phyloP scores from a whole-genome alignment of 305 asterid genomes.

The Fraxinus xanthoxyloides region DNA sequence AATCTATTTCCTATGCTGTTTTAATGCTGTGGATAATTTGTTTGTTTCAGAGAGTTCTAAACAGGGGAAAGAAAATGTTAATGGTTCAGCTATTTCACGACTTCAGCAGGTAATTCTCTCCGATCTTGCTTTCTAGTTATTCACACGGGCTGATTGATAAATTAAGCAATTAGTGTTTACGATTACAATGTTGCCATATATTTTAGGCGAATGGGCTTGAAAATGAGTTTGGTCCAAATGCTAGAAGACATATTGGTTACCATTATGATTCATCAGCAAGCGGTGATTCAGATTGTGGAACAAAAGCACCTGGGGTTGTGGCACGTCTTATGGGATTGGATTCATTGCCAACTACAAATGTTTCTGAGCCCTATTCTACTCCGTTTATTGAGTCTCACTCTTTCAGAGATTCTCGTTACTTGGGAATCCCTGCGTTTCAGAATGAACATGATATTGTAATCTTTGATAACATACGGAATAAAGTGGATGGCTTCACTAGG shows the following conservation, averaged over 20 bases:
- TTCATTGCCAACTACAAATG: slow-evolving; percentile 67
- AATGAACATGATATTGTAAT: slow-evolving; percentile 76
- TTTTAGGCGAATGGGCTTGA: slow-evolving; percentile 50
- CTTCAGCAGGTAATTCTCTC: slow-evolving; percentile 58
- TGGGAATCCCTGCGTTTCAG: slow-evolving; percentile 40
- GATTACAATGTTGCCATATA: slow-evolving; percentile 6
- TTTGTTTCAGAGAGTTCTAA: slow-evolving; percentile 56
- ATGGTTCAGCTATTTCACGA: slow-evolving; percentile 42
- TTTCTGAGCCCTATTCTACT: slow-evolving; percentile 42
- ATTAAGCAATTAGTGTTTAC: slow-evolving; percentile 9
- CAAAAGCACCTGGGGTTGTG: slow-evolving; percentile 89
- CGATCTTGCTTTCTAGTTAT: slow-evolving; percentile 9
- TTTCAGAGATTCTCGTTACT: slow-evolving; percentile 59
- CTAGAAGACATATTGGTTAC: slow-evolving; percentile 39
- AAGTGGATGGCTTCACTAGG: slow-evolving; percentile 68
- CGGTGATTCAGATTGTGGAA: slow-evolving; percentile 56
- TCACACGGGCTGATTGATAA: slow-evolving; percentile 9
- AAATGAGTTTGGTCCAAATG: slow-evolving; percentile 41
- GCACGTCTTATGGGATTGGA: slow-evolving; percentile 99
- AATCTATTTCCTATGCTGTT: background rate
- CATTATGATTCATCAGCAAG: slow-evolving; percentile 55
- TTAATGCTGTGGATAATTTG: slow-evolving; percentile 16
- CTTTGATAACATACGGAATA: slow-evolving; percentile 77
- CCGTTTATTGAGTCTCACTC: slow-evolving; percentile 55
- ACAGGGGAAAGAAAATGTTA: slow-evolving; percentile 55